Evolutionary conservation across 805 yeast genomes (phyloP), one percentile per base, ranked within the genome.

Genomic region (Candida suzukii): DNA sequence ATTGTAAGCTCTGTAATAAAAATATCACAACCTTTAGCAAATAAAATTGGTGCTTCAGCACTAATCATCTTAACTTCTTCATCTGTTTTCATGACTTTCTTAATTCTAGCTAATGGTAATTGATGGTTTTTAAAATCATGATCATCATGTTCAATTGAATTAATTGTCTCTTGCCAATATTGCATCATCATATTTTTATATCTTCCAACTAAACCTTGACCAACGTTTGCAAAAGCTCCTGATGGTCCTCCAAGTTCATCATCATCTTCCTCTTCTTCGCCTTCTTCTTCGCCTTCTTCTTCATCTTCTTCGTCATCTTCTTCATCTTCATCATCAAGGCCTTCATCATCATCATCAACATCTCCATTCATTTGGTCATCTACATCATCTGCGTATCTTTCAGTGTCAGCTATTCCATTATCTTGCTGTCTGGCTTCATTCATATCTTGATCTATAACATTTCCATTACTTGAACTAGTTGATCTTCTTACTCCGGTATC

Each of bases 11-110:
- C 99, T 1, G 99, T 90, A 51, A 93, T 91, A 63, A 93, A 93
- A 28, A 93, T 81, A 59, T 93, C 99, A 64, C 99, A 93, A 1
- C 98, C 98, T 61, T 93, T 93, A 37, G 99, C 98, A 67, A 93
- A 93, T 45, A 93, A 64, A 27, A 93, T 88, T 2, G 99, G 99
- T 1, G 98, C 98, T 65, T 93, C 99, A 2, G 99, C 98, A 48
- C 93, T 80, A 43, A 93, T 93, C 99, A 93, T 93, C 49, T 88
- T 77, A 31, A 93, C 98, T 49, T 91, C 97, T 57, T 88, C 95
- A 59, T 91, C 98, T 0, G 97, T 90, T 60, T 91, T 91, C 98
- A 91, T 91, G 32, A 91, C 97, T 61, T 91, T 91, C 58, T 93
- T 91, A 53, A 93, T 93, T 51, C 99, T 74, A 5, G 99, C 99